phyloP scores from a whole-genome alignment of 225 moss, liverwort and hornwort genomes.

The Pleurozium schreberi region DNA sequence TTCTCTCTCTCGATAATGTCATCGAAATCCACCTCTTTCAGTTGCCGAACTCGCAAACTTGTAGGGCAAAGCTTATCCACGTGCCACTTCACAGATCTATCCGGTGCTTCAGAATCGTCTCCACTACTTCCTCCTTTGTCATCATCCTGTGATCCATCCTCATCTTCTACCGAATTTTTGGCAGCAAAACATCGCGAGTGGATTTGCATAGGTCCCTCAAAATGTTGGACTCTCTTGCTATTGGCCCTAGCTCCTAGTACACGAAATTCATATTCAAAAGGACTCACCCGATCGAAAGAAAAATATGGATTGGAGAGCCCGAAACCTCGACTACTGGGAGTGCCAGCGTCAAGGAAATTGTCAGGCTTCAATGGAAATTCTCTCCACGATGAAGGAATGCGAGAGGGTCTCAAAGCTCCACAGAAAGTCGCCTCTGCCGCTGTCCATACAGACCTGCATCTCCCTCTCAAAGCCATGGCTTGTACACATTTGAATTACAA shows the following conservation, averaged over 20 bases:
- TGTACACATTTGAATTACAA: not conserved
- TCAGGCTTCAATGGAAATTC: not conserved
- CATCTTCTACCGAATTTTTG: not conserved
- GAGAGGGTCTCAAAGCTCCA: not conserved
- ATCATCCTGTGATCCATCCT: not conserved
- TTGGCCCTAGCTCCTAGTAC: not conserved
- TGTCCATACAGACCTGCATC: not conserved
- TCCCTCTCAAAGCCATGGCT: conserved; percentile 16
- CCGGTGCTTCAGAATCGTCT: not conserved
- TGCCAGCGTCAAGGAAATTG: not conserved
- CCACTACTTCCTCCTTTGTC: not conserved
- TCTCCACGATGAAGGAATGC: not conserved
- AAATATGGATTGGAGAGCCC: not conserved
- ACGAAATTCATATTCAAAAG: not conserved
- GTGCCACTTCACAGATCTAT: conserved; percentile 36
- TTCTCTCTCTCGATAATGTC: conserved; percentile 82
- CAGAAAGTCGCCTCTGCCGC: not conserved
- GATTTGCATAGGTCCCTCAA: not conserved
- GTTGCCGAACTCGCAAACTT: conserved; percentile 31
- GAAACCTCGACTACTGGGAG: not conserved
- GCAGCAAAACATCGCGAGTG: not conserved
- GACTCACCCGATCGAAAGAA: not conserved
- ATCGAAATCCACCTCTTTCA: conserved; percentile 69
- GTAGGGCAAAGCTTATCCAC: conserved; percentile 45
- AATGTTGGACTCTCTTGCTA: not conserved